phyloP scores from a whole-genome alignment of 1,139 yeast species.

The Candida sanyaensis region DNA sequence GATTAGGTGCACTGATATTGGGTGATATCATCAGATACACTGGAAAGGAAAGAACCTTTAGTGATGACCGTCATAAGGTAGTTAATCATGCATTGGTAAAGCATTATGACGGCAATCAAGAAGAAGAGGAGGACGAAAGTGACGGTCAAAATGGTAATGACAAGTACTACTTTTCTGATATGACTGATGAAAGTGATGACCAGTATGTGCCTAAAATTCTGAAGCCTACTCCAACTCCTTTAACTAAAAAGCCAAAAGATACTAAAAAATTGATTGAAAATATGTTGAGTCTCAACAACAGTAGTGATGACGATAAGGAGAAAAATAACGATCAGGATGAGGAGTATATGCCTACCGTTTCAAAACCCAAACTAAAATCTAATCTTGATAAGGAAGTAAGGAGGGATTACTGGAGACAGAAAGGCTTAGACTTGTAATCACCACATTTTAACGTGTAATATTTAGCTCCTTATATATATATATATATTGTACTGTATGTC shows the following conservation, averaged over 20 bases:
- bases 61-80: constrained; percentile 70
- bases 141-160: constrained; percentile 40
- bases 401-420: constrained; percentile 47
- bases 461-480: neutral
- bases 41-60: constrained; percentile 78
- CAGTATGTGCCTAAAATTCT: constrained; percentile 6
- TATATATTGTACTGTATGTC: no score
- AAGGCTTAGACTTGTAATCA: constrained; percentile 37
- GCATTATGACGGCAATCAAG: constrained; percentile 23
- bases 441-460: neutral
- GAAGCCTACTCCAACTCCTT: constrained; percentile 11
- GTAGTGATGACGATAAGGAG: constrained; percentile 19
- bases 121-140: constrained; percentile 22
- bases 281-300: constrained; percentile 26
- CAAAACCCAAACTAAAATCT: constrained; percentile 16
- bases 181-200: constrained; percentile 43
- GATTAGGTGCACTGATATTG: constrained; percentile 73
- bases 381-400: constrained; percentile 35
- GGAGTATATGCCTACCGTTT: constrained; percentile 9
- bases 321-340: constrained; percentile 14
- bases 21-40: constrained; percentile 79
- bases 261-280: constrained; percentile 26
- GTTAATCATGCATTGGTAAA: constrained; percentile 57
- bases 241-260: constrained; percentile 16
- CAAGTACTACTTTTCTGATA: constrained; percentile 36